phyloP scores from a whole-genome alignment of 2,329 filamentous ascomycete genomes.

The Scedosporium minutisporum region DNA sequence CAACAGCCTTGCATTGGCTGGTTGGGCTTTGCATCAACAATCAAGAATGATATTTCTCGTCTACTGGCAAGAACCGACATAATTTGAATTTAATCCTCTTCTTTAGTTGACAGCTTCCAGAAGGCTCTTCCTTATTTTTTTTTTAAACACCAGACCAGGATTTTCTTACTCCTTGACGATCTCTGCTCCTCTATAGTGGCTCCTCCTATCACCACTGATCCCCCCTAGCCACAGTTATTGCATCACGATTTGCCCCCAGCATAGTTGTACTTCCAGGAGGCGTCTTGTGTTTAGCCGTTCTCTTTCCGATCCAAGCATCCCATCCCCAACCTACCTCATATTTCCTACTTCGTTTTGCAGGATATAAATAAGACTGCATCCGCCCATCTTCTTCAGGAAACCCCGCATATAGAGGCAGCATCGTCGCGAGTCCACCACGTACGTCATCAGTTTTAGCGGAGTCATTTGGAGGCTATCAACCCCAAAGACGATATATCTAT shows the following conservation, averaged over 20 bases:
- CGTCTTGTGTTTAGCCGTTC: not conserved
- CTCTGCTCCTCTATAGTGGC: too few species aligned
- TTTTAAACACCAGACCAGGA: too few species aligned
- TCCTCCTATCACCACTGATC: too few species aligned
- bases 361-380: too few species aligned
- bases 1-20: not conserved
- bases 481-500: not conserved
- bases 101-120: not conserved
- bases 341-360: not conserved
- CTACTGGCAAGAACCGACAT: not conserved
- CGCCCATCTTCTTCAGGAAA: too few species aligned
- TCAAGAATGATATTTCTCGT: not conserved
- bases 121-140: not conserved
- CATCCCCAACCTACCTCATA: not conserved
- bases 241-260: not conserved
- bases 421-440: not conserved
- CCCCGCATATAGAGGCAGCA: not conserved
- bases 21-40: not conserved
- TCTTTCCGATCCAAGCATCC: not conserved
- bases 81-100: too few species aligned
- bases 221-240: not conserved
- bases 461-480: not conserved
- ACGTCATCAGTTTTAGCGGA: not conserved
- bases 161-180: too few species aligned
- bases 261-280: too few species aligned